These are phyloP conservation scores for Agastache rugosa DNA, from an alignment of 257 asterid species.

Conservation along the genomic window DNA sequence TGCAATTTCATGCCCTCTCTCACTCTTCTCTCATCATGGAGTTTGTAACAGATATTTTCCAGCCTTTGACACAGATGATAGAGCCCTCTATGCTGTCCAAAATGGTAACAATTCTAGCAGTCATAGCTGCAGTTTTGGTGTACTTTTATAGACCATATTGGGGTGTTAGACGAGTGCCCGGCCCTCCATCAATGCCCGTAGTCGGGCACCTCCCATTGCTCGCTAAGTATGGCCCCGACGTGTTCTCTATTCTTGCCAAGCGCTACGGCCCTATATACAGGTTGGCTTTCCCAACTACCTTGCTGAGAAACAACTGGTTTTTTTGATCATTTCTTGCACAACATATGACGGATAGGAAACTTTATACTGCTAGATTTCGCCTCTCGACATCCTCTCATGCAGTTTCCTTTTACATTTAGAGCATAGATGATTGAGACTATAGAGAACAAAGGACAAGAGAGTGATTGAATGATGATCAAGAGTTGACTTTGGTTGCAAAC, in stretches of 20 bases:
- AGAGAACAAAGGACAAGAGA: background rate
- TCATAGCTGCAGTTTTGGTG: slow-evolving; percentile 44
- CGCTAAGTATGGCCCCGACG: slow-evolving; percentile 85
- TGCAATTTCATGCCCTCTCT: background rate
- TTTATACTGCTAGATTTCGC: background rate
- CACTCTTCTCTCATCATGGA: slow-evolving; percentile 47
- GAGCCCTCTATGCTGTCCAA: slow-evolving; percentile 35
- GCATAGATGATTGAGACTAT: background rate
- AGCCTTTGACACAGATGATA: slow-evolving; percentile 19
- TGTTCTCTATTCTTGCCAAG: slow-evolving; percentile 81
- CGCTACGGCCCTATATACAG: slow-evolving; percentile 89
- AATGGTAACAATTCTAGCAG: slow-evolving; percentile 44
- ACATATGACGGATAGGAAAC: background rate
- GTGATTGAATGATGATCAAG: slow-evolving; percentile 2
- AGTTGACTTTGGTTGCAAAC: slow-evolving; percentile 4
- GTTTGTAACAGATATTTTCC: slow-evolving; percentile 28
- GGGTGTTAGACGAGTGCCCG: slow-evolving; percentile 85
- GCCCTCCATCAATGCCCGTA: slow-evolving; percentile 84
- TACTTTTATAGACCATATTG: slow-evolving; percentile 83
- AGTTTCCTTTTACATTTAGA: background rate
- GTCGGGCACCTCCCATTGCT: slow-evolving; percentile 94
- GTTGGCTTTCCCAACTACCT: slow-evolving; percentile 43
- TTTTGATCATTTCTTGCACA: slow-evolving; percentile 13
- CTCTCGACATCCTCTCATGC: background rate
- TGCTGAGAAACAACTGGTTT: background rate